Percentiles rank a stretch among this genome's conserved stretches.
Evolutionary conservation across 139 green algal genomes (phyloP).

Genomic region (Gonium pectorale): DNA sequence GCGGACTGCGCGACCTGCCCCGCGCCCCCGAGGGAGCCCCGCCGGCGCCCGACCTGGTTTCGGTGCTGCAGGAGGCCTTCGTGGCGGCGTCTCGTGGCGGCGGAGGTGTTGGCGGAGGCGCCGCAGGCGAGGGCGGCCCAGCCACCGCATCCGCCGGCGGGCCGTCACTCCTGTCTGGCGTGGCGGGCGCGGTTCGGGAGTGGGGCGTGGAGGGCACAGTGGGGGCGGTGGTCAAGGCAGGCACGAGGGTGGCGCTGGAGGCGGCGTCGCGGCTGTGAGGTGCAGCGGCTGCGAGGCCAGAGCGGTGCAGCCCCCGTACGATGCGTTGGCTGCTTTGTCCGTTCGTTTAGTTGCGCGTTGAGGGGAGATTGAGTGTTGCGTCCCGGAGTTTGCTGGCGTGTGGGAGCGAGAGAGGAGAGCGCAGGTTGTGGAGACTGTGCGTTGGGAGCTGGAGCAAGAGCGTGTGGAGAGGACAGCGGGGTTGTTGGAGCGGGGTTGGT

Average conservation of each 20-base stretch:
- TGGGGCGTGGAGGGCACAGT: slow-evolving; percentile 31
- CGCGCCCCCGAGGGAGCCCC: slow-evolving; percentile 57
- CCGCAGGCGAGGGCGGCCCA: neutral
- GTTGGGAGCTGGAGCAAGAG: too few species aligned
- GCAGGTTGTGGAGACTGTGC: too few species aligned
- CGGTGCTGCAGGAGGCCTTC: slow-evolving; percentile 19
- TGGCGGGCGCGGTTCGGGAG: neutral
- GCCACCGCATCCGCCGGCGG: too few species aligned
- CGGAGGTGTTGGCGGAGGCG: neutral
- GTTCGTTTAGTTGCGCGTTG: too few species aligned
- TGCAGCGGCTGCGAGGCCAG: too few species aligned
- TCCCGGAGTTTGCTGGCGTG: too few species aligned
- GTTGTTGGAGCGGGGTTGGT: too few species aligned
- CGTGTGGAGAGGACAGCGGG: too few species aligned
- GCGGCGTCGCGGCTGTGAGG: slow-evolving; percentile 27
- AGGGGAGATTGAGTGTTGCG: too few species aligned
- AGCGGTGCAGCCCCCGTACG: too few species aligned
- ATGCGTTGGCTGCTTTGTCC: too few species aligned
- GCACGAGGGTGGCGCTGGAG: slow-evolving; percentile 30
- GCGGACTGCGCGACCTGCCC: slow-evolving; percentile 64
- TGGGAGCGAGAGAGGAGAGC: too few species aligned
- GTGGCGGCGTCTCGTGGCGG: neutral
- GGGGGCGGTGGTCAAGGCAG: slow-evolving; percentile 55
- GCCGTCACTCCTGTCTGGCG: neutral
- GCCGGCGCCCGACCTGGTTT: slow-evolving; percentile 50